phyloP scores from a whole-genome alignment of 2,329 filamentous ascomycete species.

The Mycosphaerelloides madeirae region DNA sequence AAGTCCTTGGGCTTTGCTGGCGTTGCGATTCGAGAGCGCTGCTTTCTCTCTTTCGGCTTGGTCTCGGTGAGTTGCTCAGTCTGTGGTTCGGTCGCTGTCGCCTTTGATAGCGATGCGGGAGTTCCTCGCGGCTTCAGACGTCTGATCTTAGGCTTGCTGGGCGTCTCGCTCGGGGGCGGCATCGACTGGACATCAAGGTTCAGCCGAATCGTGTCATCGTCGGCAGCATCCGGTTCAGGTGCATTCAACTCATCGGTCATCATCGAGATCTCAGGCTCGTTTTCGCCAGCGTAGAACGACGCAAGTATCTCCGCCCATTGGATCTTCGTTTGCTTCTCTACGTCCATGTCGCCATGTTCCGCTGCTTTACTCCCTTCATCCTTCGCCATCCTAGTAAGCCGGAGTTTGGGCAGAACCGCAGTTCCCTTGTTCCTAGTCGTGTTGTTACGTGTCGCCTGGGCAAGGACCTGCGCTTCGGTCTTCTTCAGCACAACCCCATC shows the following conservation, averaged over 20 bases:
- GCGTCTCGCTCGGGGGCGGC: slow-evolving; percentile 24
- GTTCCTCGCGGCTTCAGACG: slow-evolving; percentile 22
- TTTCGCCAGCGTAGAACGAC: slow-evolving; percentile 39
- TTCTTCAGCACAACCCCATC: slow-evolving; percentile 44
- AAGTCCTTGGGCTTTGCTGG: slow-evolving; percentile 26
- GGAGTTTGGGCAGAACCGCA: slow-evolving; percentile 39
- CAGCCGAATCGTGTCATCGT: slow-evolving; percentile 5
- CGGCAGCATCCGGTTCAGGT: background rate
- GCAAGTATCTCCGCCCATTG: slow-evolving; percentile 46
- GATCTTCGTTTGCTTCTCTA: slow-evolving; percentile 33
- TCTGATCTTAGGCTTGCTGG: slow-evolving; percentile 29
- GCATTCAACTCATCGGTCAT: slow-evolving; percentile 20
- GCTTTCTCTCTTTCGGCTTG: slow-evolving; percentile 11
- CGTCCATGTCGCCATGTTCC: slow-evolving; percentile 10
- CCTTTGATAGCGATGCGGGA: slow-evolving; percentile 18
- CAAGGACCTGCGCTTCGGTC: slow-evolving; percentile 46
- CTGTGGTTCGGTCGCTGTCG: background rate
- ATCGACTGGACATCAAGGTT: slow-evolving; percentile 2
- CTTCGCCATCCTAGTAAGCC: slow-evolving; percentile 39
- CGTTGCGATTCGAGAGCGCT: slow-evolving; percentile 32
- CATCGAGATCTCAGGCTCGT: slow-evolving; percentile 16
- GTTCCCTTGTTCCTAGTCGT: slow-evolving; percentile 49
- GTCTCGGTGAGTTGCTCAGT: slow-evolving; percentile 2
- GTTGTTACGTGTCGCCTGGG: slow-evolving; percentile 43
- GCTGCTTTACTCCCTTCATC: slow-evolving; percentile 11